Evolutionary conservation across 2,329 filamentous ascomycete genomes (phyloP).

Genomic region (Fusarium xyrophilum): DNA sequence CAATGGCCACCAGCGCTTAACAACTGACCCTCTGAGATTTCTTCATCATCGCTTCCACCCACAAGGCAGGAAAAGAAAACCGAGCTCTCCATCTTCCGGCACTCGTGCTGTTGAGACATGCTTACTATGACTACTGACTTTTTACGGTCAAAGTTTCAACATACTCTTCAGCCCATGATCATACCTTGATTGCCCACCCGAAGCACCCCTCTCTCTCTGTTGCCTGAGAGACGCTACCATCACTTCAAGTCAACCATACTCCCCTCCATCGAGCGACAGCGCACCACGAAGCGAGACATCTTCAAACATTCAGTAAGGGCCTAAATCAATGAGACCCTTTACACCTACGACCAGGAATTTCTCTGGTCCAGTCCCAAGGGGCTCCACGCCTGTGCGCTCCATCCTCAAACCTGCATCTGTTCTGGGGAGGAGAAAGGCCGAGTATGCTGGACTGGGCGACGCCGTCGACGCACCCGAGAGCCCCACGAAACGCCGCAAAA

Average conservation of each 20-base stretch:
- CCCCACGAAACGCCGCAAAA: constrained; percentile 62
- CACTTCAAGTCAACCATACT: constrained; percentile 7
- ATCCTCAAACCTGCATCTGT: constrained; percentile 59
- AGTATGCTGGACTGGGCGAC: constrained; percentile 53
- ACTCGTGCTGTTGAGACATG: constrained; percentile 18
- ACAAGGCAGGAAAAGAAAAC: background rate
- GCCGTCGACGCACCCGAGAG: constrained; percentile 50
- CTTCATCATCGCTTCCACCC: constrained; percentile 9
- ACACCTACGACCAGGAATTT: constrained; percentile 47
- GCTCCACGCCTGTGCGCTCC: constrained; percentile 57
- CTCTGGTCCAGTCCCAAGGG: constrained; percentile 45
- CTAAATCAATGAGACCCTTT: constrained; percentile 40
- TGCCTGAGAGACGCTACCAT: constrained; percentile 41
- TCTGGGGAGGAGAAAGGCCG: constrained; percentile 54
- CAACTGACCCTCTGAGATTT: constrained; percentile 18
- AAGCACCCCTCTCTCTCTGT: constrained; percentile 29
- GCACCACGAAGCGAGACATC: constrained; percentile 19
- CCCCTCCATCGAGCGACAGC: constrained; percentile 5
- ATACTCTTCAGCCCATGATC: constrained; percentile 36
- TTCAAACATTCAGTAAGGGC: constrained; percentile 10
- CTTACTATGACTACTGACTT: constrained; percentile 42
- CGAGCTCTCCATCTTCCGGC: constrained; percentile 7
- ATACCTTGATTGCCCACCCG: constrained; percentile 28
- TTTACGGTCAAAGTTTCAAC: constrained; percentile 27
- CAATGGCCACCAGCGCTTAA: constrained; percentile 27